Conservation (phyloP, 805 yeast genomes). For the Kodamaea hsintzibuensis region DNA sequence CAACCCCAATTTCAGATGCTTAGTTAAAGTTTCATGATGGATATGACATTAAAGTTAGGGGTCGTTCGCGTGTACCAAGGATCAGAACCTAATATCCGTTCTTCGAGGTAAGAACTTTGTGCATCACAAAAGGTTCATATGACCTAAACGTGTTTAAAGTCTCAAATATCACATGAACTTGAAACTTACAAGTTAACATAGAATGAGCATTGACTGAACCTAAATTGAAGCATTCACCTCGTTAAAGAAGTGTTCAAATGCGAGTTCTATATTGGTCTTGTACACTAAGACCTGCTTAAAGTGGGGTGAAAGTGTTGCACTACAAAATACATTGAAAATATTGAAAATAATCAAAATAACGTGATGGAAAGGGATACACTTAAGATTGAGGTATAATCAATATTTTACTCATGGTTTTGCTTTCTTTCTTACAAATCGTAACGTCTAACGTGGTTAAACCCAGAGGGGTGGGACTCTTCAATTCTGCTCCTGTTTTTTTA, state of each 20-base stretch:
- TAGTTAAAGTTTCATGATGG: background rate
- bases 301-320: background rate
- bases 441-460: too few relatives aligned
- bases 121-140: too few relatives aligned
- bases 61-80: background rate
- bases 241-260: too few relatives aligned
- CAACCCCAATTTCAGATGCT: background rate
- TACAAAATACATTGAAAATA: background rate
- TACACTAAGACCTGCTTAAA: background rate
- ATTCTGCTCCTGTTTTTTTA: background rate
- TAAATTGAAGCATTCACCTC: too few relatives aligned
- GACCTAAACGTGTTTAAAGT: too few relatives aligned
- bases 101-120: background rate
- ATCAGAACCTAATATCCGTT: background rate
- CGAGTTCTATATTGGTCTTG: background rate
- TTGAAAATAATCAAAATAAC: background rate
- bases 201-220: too few relatives aligned
- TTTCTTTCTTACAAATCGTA: too few relatives aligned
- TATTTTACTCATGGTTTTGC: too few relatives aligned
- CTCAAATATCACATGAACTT: background rate
- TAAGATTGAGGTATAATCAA: background rate
- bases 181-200: background rate
- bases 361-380: background rate
- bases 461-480: background rate
- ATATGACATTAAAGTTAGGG: background rate